A percentile compares a stretch with the other conserved stretches of the same genome.
Evolutionary conservation across 192 early-diverging fungal species (phyloP).

Genomic region (Gamsiella multidivaricata): DNA sequence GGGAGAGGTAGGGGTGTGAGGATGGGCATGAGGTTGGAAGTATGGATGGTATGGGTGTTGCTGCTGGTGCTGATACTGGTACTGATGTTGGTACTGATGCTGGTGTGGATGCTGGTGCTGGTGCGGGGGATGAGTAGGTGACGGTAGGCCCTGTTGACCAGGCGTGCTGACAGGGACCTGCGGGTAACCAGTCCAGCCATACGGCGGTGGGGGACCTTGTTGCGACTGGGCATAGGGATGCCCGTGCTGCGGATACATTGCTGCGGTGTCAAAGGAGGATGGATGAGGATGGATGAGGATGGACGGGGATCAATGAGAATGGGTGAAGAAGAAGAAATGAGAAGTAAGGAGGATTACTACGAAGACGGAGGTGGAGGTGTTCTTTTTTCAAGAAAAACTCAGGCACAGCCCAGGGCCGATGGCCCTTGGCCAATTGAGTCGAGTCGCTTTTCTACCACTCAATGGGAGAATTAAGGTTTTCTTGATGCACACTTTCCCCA

Average conservation of each 20-base stretch:
- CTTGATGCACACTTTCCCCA: too few species aligned
- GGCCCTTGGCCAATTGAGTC: too few species aligned
- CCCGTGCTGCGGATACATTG: constrained; percentile 36
- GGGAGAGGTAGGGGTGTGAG: not conserved
- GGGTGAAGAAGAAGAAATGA: not conserved
- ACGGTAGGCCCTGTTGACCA: not conserved
- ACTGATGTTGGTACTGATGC: constrained; percentile 7
- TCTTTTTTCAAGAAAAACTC: too few species aligned
- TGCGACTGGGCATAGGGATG: constrained; percentile 11
- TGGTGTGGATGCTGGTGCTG: constrained; percentile 1
- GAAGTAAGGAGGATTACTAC: too few species aligned
- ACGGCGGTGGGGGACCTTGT: constrained; percentile 13
- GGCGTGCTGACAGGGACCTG: constrained; percentile 4
- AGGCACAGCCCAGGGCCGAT: too few species aligned
- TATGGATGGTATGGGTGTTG: constrained; percentile 9
- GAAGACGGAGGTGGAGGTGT: too few species aligned
- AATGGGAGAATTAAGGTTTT: too few species aligned
- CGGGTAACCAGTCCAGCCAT: constrained; percentile 15
- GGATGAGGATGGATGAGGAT: not conserved
- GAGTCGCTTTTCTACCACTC: too few species aligned
- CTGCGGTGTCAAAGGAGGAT: not conserved
- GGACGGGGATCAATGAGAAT: too few species aligned
- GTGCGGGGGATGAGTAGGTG: not conserved
- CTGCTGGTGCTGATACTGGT: not conserved
- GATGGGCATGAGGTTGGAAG: constrained; percentile 3